These are phyloP conservation scores for Coemansia sp. DNA, from an alignment of 371 early-diverging fungal species.

Conservation along the genomic window DNA sequence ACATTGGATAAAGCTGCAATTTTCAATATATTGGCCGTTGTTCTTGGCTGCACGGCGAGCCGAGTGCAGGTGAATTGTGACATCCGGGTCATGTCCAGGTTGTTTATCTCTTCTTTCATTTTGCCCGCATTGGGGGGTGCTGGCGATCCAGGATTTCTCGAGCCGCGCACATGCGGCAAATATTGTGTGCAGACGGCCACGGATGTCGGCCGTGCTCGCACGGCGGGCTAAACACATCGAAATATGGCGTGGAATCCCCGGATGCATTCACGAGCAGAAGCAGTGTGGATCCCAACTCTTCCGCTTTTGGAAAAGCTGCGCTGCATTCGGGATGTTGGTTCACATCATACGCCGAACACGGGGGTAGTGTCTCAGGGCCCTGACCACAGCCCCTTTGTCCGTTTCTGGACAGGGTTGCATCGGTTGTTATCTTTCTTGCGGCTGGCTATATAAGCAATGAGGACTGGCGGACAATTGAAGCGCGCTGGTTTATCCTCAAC, in stretches of 20 bases:
- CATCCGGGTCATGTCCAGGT: neutral
- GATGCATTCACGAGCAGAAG: neutral
- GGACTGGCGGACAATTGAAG: neutral
- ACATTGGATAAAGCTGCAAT: too few relatives aligned
- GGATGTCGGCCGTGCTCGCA: neutral
- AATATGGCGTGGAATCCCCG: neutral
- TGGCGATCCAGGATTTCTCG: neutral
- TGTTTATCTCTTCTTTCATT: neutral
- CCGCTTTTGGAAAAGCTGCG: neutral
- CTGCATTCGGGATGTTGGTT: conserved; percentile 1
- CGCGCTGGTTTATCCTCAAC: neutral
- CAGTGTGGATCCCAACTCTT: neutral
- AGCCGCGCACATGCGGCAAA: neutral
- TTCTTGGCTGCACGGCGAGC: too few relatives aligned
- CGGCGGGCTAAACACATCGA: neutral
- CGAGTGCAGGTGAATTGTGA: neutral
- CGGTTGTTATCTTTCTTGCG: neutral
- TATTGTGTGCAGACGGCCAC: neutral
- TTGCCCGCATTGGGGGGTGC: neutral
- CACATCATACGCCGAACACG: neutral
- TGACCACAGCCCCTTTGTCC: neutral
- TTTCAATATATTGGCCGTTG: too few relatives aligned
- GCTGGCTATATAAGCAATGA: conserved; percentile 1
- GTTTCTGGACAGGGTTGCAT: neutral
- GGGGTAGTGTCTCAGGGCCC: neutral